Base-by-base conservation (phyloP, 495 filamentous ascomycete species). In the Talaromyces stipitatus region DNA sequence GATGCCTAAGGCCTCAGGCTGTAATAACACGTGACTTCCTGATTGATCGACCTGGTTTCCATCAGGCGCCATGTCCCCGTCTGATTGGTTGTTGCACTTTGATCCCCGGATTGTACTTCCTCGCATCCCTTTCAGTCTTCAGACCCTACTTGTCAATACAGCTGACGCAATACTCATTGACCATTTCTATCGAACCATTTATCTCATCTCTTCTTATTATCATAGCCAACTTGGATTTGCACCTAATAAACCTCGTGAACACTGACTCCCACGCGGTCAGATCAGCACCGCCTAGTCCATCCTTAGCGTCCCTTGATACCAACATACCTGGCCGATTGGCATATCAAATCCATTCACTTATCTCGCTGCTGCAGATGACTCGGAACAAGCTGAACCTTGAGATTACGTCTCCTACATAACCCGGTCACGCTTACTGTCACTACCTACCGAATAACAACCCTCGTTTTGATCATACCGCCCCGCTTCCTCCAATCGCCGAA, bases 401-500 rank as follows among this genome's bases (percentile, higher is more conserved):
- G 8, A 4, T n/a, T 36, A 38, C 33, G 3, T 24, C 43, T 26
- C 18, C 18, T 22, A 12, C 20, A 11, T 46, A 14, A 47, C 9
- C 11, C 20, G 43, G 43, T 47, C 43, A 47, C 43, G 43, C 43
- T 20, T 20, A 47, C 20, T 47, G 43, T 47, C 43, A 23, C 43
- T 47, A 38, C 33, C 33, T 14, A 11, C n/a, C n/a, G n/a, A n/a
- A n/a, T n/a, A 12, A 33, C 30, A 12, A 33, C 30, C 7, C 30
- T 33, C 30, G 6, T 33, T 33, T 12, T 50, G 20, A 28, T 50
- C 22, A 27, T 28, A 20, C 32, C 29, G 28, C 28, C 32, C 50
- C 50, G 50, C 50, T 52, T 52, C 32, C 28, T n/a, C n/a, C n/a
- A n/a, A 24, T n/a, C 51, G 23, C 51, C 16, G 32, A 54, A 38